Percentiles rank a stretch among this genome's conserved stretches.
Evolutionary conservation across 805 yeast genomes (phyloP).

Genomic region (Pichia deserticola): DNA sequence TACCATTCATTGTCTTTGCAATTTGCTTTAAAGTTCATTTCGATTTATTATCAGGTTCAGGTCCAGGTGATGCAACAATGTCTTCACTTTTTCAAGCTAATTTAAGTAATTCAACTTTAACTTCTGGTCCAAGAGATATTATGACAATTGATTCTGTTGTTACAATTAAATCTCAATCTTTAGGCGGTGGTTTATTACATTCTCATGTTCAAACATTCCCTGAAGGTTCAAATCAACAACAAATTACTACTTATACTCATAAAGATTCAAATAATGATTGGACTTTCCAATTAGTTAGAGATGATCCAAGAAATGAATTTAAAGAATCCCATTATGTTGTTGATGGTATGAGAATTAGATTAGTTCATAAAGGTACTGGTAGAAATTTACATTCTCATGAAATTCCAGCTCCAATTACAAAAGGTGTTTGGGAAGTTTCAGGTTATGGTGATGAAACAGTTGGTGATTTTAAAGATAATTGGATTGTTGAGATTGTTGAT

Average conservation of each 20-base stretch:
- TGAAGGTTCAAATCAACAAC: conserved; percentile 90
- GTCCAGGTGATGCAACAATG: conserved; percentile 68
- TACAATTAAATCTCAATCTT: conserved; percentile 62
- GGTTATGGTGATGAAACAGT: conserved; percentile 69
- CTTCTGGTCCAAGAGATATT: conserved; percentile 59
- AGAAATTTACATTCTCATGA: conserved; percentile 79
- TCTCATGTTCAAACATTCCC: conserved; percentile 85
- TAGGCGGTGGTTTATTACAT: conserved; percentile 72
- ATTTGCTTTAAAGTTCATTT: conserved; percentile 79
- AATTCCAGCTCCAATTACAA: conserved; percentile 66
- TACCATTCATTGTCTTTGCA: conserved; percentile 68
- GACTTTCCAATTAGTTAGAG: conserved; percentile 56
- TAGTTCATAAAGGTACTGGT: conserved; percentile 64
- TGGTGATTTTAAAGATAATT: conserved; percentile 81
- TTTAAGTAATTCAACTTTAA: conserved; percentile 57
- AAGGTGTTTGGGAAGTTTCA: conserved; percentile 70
- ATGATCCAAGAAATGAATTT: conserved; percentile 28
- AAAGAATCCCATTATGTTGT: conserved; percentile 34
- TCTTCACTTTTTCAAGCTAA: conserved; percentile 78
- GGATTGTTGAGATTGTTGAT: conserved; percentile 78
- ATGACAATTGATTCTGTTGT: conserved; percentile 45
- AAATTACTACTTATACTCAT: conserved; percentile 90
- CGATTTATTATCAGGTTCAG: conserved; percentile 62
- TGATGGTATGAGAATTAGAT: conserved; percentile 62
- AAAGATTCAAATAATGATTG: conserved; percentile 85